Base-by-base conservation (phyloP, 306 rosid genomes). In the Fragaria ananassa region DNA sequence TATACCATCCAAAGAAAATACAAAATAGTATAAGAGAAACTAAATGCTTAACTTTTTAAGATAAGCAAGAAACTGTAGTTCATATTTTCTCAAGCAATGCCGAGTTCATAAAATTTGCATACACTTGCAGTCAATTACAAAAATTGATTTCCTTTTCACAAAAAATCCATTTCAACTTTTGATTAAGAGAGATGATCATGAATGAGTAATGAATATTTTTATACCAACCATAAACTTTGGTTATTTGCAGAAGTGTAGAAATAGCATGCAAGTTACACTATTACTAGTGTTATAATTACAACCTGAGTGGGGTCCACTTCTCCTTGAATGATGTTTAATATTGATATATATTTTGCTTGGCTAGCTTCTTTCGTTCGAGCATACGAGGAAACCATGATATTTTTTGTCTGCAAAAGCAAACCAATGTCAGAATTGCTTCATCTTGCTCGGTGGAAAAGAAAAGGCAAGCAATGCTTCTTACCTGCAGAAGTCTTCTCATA, bases 221-320 rank as follows among this genome's bases (percentile, higher is more conserved):
- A 17, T 39, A 29, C 21, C 46, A 29, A 39, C 21, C 17, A 53
- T 4, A 45, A 3, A 70, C 9, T 70, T 70, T 70, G 23, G 42
- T 17, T 18, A 14, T 46, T 70, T 70, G 27, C 44, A 49, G 15
- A 56, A 56, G 18, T 57, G 54, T 9, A 54, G 47, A 35, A 72
- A 37, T 56, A 19, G 54, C 39, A 39, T 17, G 49, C 53, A 78
- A 10, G 2, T 39, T 13, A 21, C 21, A 37, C 25, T 68, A 29
- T 14, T 49, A 71, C 15, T 71, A 44, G 54, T 63, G 54, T 14
- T 51, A 42, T 57, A 51, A 46, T 56, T 18, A 21, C 71, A 72
- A 53, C 99, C 97, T 95, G 99, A 75, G 97, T 95, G 63, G 99
- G 99, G 76, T 95, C 99, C 73, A 95, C 97, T 88, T 95, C 99